Percentiles rank a stretch among this genome's conserved stretches.
phyloP scores from a whole-genome alignment of 441 rosid genomes.

The Brassica hybrid region DNA sequence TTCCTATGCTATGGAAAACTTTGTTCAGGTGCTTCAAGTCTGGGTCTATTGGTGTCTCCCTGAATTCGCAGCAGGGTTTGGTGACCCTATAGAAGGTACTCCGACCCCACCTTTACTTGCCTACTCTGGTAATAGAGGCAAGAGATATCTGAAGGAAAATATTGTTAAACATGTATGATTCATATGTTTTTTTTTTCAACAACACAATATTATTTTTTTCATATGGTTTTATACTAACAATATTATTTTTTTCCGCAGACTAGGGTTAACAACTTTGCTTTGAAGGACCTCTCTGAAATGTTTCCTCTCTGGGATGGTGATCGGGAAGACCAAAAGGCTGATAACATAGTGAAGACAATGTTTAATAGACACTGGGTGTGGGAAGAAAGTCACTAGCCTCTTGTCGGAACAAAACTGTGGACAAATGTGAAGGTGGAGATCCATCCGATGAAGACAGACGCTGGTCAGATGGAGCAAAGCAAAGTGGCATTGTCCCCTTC shows the following conservation, averaged over 20 bases:
- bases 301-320: background rate
- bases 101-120: background rate
- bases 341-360: background rate
- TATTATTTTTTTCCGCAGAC: too few relatives aligned
- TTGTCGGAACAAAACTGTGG: background rate
- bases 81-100: background rate
- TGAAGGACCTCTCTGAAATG: background rate
- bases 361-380: background rate
- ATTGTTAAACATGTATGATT: background rate
- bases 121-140: background rate
- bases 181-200: background rate
- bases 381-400: background rate
- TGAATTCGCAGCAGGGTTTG: background rate
- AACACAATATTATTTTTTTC: too few relatives aligned
- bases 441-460: background rate
- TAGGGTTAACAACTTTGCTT: background rate
- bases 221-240: background rate
- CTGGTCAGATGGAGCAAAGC: background rate
- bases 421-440: background rate
- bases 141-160: background rate
- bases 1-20: too few relatives aligned
- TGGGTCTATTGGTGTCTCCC: background rate
- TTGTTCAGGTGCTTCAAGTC: background rate
- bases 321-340: background rate
- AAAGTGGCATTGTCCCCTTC: background rate